Conservation (phyloP, 306 rosid species). For the Potentilla sterilis region DNA sequence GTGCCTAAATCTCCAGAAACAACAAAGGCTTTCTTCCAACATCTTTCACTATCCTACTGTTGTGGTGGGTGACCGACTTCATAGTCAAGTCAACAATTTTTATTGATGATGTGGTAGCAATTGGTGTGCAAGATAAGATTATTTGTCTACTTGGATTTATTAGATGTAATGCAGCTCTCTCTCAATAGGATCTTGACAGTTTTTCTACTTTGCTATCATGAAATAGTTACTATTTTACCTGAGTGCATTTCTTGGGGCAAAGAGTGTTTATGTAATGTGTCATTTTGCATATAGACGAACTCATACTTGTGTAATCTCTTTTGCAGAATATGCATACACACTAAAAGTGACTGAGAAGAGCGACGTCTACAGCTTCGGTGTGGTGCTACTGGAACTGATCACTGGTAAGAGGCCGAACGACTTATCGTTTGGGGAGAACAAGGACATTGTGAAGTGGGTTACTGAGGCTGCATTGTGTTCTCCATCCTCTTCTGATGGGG, state of each 20-base stretch:
- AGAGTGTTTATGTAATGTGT: background rate
- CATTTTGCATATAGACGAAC: background rate
- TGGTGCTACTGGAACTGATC: constrained; percentile 67
- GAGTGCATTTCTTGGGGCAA: background rate
- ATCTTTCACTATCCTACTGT: background rate
- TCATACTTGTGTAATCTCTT: background rate
- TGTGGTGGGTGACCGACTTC: constrained; percentile 12
- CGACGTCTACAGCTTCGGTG: constrained; percentile 82
- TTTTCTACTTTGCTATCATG: background rate
- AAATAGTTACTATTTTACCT: background rate
- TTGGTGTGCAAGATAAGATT: background rate
- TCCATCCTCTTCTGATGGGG: constrained; percentile 22
- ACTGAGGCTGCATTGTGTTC: constrained; percentile 38
- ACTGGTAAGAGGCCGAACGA: constrained; percentile 83
- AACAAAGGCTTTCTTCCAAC: background rate
- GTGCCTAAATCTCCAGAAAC: background rate
- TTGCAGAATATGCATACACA: constrained; percentile 54
- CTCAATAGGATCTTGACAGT: background rate
- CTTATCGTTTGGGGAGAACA: constrained; percentile 59
- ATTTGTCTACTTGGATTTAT: background rate
- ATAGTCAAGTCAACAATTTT: background rate
- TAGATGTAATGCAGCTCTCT: background rate
- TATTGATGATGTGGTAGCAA: background rate
- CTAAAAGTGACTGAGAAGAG: constrained; percentile 73
- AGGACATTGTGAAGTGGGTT: constrained; percentile 75